Conservation (phyloP, 441 rosid species). For the Geranium incanum region DNA sequence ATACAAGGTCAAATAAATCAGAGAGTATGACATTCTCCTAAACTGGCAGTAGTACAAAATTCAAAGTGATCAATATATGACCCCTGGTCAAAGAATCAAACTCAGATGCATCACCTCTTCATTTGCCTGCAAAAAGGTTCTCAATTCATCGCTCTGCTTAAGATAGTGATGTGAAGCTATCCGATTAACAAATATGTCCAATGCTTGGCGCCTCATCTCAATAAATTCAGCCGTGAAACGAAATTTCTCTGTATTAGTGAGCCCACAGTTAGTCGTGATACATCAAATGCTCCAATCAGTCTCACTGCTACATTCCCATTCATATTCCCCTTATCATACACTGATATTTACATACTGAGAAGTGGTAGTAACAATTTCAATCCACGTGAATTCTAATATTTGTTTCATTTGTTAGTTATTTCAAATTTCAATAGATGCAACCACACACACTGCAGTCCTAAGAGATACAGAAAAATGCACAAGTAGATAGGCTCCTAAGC, state of each 20-base stretch:
- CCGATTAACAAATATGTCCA: constrained; percentile 83
- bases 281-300: constrained; percentile 4
- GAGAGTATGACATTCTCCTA: neutral
- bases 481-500: neutral
- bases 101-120: constrained; percentile 59
- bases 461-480: neutral
- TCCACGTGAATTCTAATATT: neutral
- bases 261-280: constrained; percentile 12
- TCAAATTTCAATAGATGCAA: too few species aligned
- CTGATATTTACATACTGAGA: neutral
- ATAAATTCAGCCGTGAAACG: constrained; percentile 96
- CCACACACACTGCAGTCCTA: neutral
- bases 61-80: neutral
- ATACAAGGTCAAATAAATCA: neutral
- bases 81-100: neutral
- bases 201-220: constrained; percentile 88
- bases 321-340: neutral
- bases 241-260: constrained; percentile 67
- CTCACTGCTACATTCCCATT: neutral
- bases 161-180: constrained; percentile 83
- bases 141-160: constrained; percentile 87
- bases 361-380: neutral
- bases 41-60: neutral
- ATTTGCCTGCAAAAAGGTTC: constrained; percentile 92
- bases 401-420: neutral